Evolutionary conservation across 495 filamentous ascomycete genomes (phyloP), one percentile per base, ranked within the genome.

Genomic region (Parachaetomium inaequale): DNA sequence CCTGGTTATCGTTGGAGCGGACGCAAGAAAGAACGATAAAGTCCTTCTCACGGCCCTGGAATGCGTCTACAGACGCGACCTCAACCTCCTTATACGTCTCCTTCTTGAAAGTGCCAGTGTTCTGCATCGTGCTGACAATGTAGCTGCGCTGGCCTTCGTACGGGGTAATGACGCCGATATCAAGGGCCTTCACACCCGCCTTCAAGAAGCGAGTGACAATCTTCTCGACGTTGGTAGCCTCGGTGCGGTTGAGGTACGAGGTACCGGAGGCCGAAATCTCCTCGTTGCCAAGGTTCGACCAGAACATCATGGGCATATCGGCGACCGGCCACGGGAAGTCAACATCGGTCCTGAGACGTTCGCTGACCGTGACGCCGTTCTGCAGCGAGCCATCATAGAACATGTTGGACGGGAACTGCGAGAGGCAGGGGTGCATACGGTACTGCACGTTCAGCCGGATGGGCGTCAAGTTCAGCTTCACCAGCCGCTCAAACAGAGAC

Each of bases 241-340:
- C 94, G 3, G 95, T 98, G 50, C 94, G 89, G 73, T 99, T 99
- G 53, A 99, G 86, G 70, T 98, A 99, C 10, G 93, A 97, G 1
- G 95, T 99, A 68, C 94, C 95, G 11, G 92, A 96, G 0, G 95
- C 94, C 46, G 92, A 96, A 57, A 99, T 98, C 73, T 99, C 94
- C 72, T 99, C 94, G 60, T 94, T 96, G 56, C 94, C 94, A 47
- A 97, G 79, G 71, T 98, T 98, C 8, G 93, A 95, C 94, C 94
- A 99, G 79, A 99, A 99, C 94, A 98, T 98, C 94, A 99, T 99
- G 10, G 94, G 94, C 61, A 86, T 88, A 66, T 98, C 95, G 52
- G 80, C 84, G 45, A 96, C 92, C 14, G 94, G 94, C 94, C 94
- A 99, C 3, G 94, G 94, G 75, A 99, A 99, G 70, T 99, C 94